These are phyloP conservation scores for Entomortierella lignicola DNA, from an alignment of 192 early-diverging fungal genomes.

Conservation along the genomic window DNA sequence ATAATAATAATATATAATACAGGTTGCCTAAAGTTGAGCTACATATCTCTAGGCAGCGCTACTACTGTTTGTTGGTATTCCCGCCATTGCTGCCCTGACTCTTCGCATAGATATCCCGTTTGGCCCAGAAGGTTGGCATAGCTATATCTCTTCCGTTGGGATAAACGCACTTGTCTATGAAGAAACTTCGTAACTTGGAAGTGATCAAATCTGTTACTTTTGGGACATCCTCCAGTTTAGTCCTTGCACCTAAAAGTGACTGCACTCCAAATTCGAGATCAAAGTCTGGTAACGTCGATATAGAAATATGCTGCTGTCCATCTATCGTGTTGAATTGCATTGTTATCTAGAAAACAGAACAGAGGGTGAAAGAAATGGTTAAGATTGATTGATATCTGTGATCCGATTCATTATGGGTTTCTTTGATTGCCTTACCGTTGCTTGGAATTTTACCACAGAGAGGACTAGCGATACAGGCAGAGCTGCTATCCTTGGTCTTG, in stretches of 20 bases:
- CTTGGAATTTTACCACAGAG: conserved; percentile 89
- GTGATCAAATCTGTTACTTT: conserved; percentile 91
- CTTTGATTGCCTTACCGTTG: conserved; percentile 68
- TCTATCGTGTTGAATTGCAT: conserved; percentile 55
- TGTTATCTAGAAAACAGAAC: conserved; percentile 44
- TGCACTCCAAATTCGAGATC: conserved; percentile 89
- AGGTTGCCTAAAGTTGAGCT: no score
- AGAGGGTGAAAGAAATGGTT: background rate
- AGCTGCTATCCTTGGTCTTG: conserved; percentile 86
- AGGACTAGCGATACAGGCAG: conserved; percentile 90
- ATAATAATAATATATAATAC: conserved; percentile 2
- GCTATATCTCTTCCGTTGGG: conserved; percentile 76
- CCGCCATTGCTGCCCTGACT: conserved; percentile 24
- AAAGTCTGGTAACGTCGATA: conserved; percentile 73
- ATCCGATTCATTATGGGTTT: background rate
- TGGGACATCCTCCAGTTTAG: conserved; percentile 97
- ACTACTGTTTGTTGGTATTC: conserved; percentile 1
- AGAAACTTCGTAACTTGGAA: conserved; percentile 71
- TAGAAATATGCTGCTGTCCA: conserved; percentile 63
- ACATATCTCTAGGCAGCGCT: background rate
- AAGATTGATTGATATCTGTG: background rate
- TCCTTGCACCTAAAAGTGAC: conserved; percentile 92
- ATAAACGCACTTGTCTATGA: conserved; percentile 81
- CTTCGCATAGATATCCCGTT: conserved; percentile 55
- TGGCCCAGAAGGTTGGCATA: conserved; percentile 70